Conservation (phyloP, 768 basidiomycete genomes). For the Lactarius psammicola region DNA sequence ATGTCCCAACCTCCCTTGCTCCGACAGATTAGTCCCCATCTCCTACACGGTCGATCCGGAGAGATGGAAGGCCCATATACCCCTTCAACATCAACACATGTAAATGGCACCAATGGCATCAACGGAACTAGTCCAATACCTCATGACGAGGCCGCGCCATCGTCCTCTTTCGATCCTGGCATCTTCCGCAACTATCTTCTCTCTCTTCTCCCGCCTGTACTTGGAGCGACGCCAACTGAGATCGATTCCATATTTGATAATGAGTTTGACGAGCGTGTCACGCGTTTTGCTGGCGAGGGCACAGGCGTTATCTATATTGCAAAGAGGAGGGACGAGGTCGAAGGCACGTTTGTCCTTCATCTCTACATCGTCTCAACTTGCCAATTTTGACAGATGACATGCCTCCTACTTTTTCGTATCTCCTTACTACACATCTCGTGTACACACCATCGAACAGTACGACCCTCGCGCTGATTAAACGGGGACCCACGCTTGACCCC, state of each 20-base stretch:
- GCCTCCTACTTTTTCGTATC: slow-evolving; percentile 60
- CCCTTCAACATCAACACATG: slow-evolving; percentile 25
- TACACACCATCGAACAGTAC: slow-evolving; percentile 79
- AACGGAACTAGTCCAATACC: slow-evolving; percentile 25
- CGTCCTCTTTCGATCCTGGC: slow-evolving; percentile 60
- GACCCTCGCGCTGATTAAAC: slow-evolving; percentile 94
- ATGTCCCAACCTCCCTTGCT: neutral
- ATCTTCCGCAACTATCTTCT: slow-evolving; percentile 71
- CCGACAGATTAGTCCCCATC: slow-evolving; percentile 17
- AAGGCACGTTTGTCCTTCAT: slow-evolving; percentile 48
- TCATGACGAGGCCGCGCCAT: slow-evolving; percentile 39
- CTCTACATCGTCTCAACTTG: slow-evolving; percentile 7
- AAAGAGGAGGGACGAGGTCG: slow-evolving; percentile 70
- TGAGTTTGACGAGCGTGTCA: slow-evolving; percentile 71
- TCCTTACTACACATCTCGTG: slow-evolving; percentile 67
- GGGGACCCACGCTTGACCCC: slow-evolving; percentile 77
- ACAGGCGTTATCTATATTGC: slow-evolving; percentile 81
- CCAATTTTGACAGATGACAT: slow-evolving; percentile 53
- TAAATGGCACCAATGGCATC: slow-evolving; percentile 27
- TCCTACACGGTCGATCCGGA: slow-evolving; percentile 8
- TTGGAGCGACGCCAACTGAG: slow-evolving; percentile 69
- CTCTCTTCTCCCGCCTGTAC: slow-evolving; percentile 71
- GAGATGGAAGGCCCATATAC: slow-evolving; percentile 29
- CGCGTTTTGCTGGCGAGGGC: slow-evolving; percentile 71
- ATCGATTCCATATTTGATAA: slow-evolving; percentile 67